A percentile compares a stretch with the other conserved stretches of the same genome.
phyloP scores from a whole-genome alignment of 495 filamentous ascomycete species.

The Ramalina intermedia region DNA sequence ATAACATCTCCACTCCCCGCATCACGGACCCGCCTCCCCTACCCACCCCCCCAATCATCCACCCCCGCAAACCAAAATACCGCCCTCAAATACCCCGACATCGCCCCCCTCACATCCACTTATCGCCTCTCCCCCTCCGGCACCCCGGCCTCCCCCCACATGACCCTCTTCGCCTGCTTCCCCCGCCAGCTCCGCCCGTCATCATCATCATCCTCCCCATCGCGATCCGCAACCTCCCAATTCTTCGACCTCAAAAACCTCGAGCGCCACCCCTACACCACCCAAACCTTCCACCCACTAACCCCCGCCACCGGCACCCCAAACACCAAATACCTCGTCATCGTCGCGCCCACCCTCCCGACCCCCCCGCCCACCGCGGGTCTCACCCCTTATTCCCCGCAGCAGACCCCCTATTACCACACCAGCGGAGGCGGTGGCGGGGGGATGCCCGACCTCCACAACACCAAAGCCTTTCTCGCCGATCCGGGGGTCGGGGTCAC shows the following conservation, averaged over 20 bases:
- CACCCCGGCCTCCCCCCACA: constrained; percentile 40
- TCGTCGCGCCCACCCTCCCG: constrained; percentile 63
- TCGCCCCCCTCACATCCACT: constrained; percentile 53
- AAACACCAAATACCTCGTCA: constrained; percentile 54
- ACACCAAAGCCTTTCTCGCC: constrained; percentile 65
- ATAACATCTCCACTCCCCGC: constrained; percentile 55
- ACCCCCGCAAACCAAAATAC: constrained; percentile 64
- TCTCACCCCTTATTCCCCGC: constrained; percentile 15
- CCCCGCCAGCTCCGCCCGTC: constrained; percentile 38
- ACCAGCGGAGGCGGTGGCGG: constrained; percentile 16
- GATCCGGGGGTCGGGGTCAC: constrained; percentile 74
- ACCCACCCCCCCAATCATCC: constrained; percentile 24
- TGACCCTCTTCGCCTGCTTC: constrained; percentile 84
- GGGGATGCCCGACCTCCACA: constrained; percentile 58
- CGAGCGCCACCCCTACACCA: constrained; percentile 87
- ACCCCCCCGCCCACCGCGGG: constrained; percentile 24
- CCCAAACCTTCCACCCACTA: constrained; percentile 82
- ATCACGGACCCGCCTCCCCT: constrained; percentile 15
- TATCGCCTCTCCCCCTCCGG: constrained; percentile 54
- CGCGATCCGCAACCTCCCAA: not conserved
- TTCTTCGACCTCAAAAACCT: constrained; percentile 61
- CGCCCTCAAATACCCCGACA: constrained; percentile 70
- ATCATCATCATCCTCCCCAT: not conserved
- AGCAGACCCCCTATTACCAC: constrained; percentile 12
- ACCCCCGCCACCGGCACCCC: constrained; percentile 28